Percentiles rank a stretch among this genome's conserved stretches.
phyloP scores from a whole-genome alignment of 139 green algal species.

The Chlamydomonas incerta region DNA sequence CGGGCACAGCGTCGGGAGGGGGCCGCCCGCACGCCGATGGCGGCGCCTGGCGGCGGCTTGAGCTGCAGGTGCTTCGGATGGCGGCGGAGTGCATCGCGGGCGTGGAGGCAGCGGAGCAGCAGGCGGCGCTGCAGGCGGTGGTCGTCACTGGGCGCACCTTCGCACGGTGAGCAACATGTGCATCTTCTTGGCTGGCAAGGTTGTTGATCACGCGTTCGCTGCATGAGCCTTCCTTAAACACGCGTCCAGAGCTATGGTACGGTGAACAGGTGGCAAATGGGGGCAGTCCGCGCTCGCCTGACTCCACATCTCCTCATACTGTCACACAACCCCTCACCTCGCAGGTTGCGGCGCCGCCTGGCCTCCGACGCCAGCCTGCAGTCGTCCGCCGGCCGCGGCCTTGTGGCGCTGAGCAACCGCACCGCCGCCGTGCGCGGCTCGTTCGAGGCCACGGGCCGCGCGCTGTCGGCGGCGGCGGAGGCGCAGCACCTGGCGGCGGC shows the following conservation, averaged over 20 bases:
- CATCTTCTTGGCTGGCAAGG: no score
- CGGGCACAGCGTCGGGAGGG: no score
- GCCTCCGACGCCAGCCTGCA: background rate
- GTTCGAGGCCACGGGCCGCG: background rate
- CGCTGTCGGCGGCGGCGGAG: constrained; percentile 5
- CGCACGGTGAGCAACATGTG: background rate
- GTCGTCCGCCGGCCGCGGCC: background rate
- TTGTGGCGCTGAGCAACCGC: constrained; percentile 40
- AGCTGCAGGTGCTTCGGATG: background rate
- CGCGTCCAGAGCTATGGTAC: no score
- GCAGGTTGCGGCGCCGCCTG: background rate
- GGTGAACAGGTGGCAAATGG: no score
- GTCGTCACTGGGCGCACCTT: background rate
- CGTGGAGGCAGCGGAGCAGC: constrained; percentile 5
- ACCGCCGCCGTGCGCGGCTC: constrained; percentile 17
- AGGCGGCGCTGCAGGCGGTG: constrained; percentile 25
- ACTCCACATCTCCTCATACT: no score
- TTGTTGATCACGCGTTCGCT: no score
- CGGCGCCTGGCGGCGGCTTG: background rate
- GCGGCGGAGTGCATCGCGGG: constrained; percentile 2
- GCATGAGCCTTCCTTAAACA: no score
- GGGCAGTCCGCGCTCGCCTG: no score
- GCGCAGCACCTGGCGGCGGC: constrained; percentile 12
- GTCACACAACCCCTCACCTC: no score
- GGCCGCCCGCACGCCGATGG: background rate